Percentiles rank a stretch among this genome's conserved stretches.
Conservation (phyloP, 129 eudicot genomes). For the Glebionis coronaria region DNA sequence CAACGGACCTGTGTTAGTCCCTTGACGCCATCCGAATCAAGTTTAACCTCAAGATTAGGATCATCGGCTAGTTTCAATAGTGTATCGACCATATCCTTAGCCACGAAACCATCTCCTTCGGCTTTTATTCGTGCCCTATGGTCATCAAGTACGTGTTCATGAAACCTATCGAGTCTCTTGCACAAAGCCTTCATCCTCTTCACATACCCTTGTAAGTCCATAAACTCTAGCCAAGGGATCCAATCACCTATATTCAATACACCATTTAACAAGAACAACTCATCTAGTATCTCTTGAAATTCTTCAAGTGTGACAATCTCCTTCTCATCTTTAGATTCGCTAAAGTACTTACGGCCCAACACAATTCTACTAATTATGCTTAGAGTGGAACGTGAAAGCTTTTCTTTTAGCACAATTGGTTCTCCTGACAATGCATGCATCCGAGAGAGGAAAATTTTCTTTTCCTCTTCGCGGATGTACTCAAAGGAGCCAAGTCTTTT, state of each 20-base stretch:
- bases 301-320: constrained; percentile 33
- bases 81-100: constrained; percentile 50
- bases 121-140: constrained; percentile 36
- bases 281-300: constrained; percentile 41
- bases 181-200: constrained; percentile 50
- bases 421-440: constrained; percentile 23
- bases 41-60: constrained; percentile 42
- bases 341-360: constrained; percentile 35
- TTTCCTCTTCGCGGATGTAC: constrained; percentile 38
- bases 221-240: constrained; percentile 44
- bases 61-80: constrained; percentile 40
- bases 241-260: constrained; percentile 48
- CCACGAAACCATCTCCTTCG: constrained; percentile 22
- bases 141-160: constrained; percentile 45
- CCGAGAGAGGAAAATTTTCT: constrained; percentile 15
- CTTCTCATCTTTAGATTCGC: constrained; percentile 20
- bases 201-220: constrained; percentile 53
- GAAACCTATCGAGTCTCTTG: constrained; percentile 37
- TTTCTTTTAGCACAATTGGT: constrained; percentile 22
- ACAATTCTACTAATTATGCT: constrained; percentile 37
- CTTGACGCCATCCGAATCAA: constrained; percentile 39
- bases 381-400: constrained; percentile 22
- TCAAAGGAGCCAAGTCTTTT: constrained; percentile 27
- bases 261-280: constrained; percentile 40
- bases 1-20: constrained; percentile 35